Base-by-base conservation (phyloP, 805 yeast species). In the Hanseniaspora thailandica region DNA sequence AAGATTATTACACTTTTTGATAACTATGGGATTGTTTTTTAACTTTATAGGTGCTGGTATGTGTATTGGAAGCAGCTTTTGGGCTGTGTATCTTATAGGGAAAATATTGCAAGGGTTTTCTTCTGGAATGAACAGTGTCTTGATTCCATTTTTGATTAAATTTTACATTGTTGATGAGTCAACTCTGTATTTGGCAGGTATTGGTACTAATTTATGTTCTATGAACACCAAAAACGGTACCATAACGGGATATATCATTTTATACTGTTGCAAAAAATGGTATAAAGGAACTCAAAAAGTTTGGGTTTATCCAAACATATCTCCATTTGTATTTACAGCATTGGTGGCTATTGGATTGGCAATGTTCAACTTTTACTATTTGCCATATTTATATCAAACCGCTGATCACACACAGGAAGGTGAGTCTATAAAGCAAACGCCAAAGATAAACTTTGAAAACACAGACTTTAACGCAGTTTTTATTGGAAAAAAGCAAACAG, bases 231-330 rank as follows among this genome's bases (percentile, higher is more conserved):
- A 45, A 15, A 45, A 45, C 33, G 47, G 47, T 20, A 33, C 38
- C 7, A 20, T 45, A 23, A 33, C 38, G 22, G 47, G 47, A 15
- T 31, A 33, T 20, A 45, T 45, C 8, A 30, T 45, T 20, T 20
- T 45, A 15, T 45, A 45, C 20, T 45, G 47, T 15, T 45, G 47
- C 28, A 45, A 45, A 45, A 45, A 45, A 22, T 45, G 47, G 47
- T 45, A 45, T 22, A 33, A 31, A 30, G 30, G 38, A 3, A 45
- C 47, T 13, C 13, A 22, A 5, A 45, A 45, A 13, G 47, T 45
- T 5, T 45, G 47, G 47, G 26, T 45, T 20, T 45, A 31, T 20
- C 47, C 38, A 22, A 33, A 33, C 28, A 45, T 31, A 2, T 28
- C 36, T 1, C 23, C 47, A 13, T 45, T 45, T 31, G 38, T 45